Percentiles rank a stretch among this genome's conserved stretches.
Evolutionary conservation across 495 filamentous ascomycete species (phyloP).

Genomic region (Bathelium albidoporum): DNA sequence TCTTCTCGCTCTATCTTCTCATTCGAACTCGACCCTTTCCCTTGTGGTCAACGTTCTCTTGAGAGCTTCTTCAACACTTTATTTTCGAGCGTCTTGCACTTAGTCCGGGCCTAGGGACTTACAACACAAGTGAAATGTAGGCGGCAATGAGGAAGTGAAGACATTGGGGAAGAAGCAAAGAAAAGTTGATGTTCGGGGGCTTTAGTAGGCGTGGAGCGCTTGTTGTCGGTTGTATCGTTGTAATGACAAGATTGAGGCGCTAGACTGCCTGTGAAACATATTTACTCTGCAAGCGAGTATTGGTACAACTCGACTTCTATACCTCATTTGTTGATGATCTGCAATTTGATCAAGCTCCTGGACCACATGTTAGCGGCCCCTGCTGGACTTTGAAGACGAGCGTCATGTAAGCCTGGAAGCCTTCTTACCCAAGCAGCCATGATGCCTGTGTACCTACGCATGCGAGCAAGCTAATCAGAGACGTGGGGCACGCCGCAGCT

Average conservation of each 20-base stretch:
- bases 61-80: background rate
- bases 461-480: background rate
- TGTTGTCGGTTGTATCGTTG: background rate
- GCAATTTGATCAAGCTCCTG: no score
- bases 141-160: no score
- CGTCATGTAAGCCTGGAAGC: no score
- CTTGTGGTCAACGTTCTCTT: background rate
- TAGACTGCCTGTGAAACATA: background rate
- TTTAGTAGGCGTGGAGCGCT: background rate
- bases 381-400: no score
- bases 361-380: no score
- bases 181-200: no score
- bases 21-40: background rate
- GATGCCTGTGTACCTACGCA: no score
- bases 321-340: no score
- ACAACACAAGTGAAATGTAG: no score
- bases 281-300: background rate
- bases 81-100: background rate
- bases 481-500: background rate
- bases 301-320: background rate
- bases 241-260: background rate
- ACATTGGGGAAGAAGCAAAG: no score
- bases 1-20: background rate
- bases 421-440: no score
- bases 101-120: background rate